A percentile compares a stretch with the other conserved stretches of the same genome.
Conservation (phyloP, 768 basidiomycete species). For the Xerocomellus chrysenteron region DNA sequence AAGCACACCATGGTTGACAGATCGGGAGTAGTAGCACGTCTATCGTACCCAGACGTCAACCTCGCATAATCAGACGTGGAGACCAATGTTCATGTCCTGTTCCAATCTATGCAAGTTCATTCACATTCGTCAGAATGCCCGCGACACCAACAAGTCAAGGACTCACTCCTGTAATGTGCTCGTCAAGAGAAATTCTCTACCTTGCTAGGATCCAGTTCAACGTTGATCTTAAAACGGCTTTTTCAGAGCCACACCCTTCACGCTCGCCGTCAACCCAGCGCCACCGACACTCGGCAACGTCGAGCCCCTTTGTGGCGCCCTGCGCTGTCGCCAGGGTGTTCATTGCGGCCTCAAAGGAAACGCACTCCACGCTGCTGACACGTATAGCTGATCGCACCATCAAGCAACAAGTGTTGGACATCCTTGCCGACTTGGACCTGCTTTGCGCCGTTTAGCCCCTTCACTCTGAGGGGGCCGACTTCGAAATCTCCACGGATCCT, state of each 20-base stretch:
- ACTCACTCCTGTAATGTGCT: background rate
- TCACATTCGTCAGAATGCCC: background rate
- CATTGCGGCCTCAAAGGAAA: too few species aligned
- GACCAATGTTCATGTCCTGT: background rate
- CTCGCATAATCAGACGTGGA: background rate
- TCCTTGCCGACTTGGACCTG: too few species aligned
- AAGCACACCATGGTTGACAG: too few species aligned
- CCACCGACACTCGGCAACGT: slow-evolving; percentile 1
- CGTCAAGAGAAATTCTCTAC: background rate
- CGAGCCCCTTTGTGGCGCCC: background rate
- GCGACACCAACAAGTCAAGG: background rate
- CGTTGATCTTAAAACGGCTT: background rate
- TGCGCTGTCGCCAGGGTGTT: too few species aligned
- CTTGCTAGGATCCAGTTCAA: background rate
- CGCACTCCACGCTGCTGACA: too few species aligned
- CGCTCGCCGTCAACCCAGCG: background rate
- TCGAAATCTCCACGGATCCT: too few species aligned
- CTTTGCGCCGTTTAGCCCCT: too few species aligned
- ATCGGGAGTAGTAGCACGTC: too few species aligned
- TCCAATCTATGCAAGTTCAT: background rate
- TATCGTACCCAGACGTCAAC: too few species aligned
- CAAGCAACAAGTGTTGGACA: too few species aligned
- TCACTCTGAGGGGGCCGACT: too few species aligned
- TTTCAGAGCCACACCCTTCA: background rate
- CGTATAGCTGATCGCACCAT: too few species aligned